phyloP scores from a whole-genome alignment of 768 basidiomycete species.

The Sistotremastrum suecicum region DNA sequence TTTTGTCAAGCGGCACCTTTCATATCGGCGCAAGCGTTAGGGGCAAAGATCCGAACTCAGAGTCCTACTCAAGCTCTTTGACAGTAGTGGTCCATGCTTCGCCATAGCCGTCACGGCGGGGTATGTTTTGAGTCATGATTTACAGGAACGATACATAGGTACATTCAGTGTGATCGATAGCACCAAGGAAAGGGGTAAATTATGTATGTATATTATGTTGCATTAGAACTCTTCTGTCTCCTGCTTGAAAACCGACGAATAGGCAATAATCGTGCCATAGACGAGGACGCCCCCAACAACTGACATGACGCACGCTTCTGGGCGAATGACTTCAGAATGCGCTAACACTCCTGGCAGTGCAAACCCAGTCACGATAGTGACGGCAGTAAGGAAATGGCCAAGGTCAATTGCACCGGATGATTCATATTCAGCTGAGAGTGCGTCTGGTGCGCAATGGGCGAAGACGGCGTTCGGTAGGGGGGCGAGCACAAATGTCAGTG shows the following conservation, averaged over 20 bases:
- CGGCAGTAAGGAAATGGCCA: conserved; percentile 86
- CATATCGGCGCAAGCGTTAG: conserved; percentile 26
- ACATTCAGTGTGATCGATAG: too few species aligned
- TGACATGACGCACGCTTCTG: conserved; percentile 84
- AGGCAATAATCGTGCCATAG: conserved; percentile 83
- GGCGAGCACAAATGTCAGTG: conserved; percentile 87
- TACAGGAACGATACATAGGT: too few species aligned
- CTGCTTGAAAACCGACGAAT: conserved; percentile 70
- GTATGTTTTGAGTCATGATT: too few species aligned
- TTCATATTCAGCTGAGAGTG: conserved; percentile 69
- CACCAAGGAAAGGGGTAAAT: neutral
- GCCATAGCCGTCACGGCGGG: too few species aligned
- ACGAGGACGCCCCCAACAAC: conserved; percentile 86
- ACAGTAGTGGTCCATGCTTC: too few species aligned
- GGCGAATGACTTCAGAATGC: conserved; percentile 77
- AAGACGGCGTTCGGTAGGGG: conserved; percentile 93
- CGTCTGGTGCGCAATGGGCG: conserved; percentile 83
- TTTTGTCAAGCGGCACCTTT: conserved; percentile 59
- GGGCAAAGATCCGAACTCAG: conserved; percentile 8
- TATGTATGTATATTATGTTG: conserved; percentile 19
- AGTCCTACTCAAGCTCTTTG: too few species aligned
- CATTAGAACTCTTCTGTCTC: conserved; percentile 73
- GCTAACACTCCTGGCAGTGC: conserved; percentile 85
- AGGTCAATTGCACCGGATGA: conserved; percentile 66
- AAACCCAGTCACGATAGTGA: conserved; percentile 86